Evolutionary conservation across 352 stramenopile genomes (phyloP).

Genomic region (Peronospora tabacina): DNA sequence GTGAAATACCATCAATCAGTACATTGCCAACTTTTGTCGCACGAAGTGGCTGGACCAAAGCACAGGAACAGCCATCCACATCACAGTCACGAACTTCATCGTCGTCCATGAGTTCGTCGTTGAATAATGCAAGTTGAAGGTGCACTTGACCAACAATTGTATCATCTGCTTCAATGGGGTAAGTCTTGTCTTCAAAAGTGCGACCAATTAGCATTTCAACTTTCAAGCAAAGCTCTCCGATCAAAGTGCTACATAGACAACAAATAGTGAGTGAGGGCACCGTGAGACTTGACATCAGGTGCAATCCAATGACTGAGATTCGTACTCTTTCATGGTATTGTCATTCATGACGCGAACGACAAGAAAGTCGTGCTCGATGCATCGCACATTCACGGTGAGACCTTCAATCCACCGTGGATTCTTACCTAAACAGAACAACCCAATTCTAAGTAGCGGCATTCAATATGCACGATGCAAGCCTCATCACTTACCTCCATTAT

Average conservation of each 20-base stretch:
- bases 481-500: slow-evolving; percentile 54
- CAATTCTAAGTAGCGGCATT: not conserved
- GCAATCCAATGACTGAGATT: not conserved
- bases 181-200: slow-evolving; percentile 65
- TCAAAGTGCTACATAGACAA: slow-evolving; percentile 37
- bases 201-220: slow-evolving; percentile 58
- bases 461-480: not conserved
- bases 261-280: not conserved
- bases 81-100: slow-evolving; percentile 49
- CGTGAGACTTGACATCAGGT: not conserved
- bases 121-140: slow-evolving; percentile 68
- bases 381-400: slow-evolving; percentile 47
- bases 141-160: slow-evolving; percentile 71
- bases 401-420: slow-evolving; percentile 72
- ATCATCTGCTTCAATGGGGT: slow-evolving; percentile 60
- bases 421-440: slow-evolving; percentile 35
- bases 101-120: slow-evolving; percentile 69
- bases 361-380: slow-evolving; percentile 77
- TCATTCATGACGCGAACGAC: slow-evolving; percentile 75
- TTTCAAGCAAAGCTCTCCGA: slow-evolving; percentile 60
- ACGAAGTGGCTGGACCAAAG: slow-evolving; percentile 40
- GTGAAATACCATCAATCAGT: slow-evolving; percentile 63
- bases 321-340: slow-evolving; percentile 66
- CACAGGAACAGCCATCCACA: slow-evolving; percentile 61
- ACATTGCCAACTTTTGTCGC: slow-evolving; percentile 69